Conservation (phyloP, 1,284 basidiomycete genomes). For the Neolentinus lepideus region DNA sequence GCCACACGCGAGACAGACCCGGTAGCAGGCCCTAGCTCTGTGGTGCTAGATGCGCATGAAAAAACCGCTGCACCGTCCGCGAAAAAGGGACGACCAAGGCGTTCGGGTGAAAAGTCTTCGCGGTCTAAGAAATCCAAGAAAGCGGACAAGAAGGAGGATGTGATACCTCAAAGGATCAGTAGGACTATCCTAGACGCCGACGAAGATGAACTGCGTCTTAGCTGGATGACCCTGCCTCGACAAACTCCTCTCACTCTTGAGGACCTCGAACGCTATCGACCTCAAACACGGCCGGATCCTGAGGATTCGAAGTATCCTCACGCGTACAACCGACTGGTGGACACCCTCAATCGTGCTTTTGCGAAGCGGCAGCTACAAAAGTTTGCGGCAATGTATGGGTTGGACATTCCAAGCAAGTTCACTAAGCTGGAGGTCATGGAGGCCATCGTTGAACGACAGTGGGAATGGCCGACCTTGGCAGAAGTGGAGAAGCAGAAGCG, state of each 20-base stretch:
- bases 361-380: conserved; percentile 51
- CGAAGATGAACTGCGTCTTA: conserved; percentile 48
- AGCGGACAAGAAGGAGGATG: neutral
- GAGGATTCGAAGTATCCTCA: conserved; percentile 38
- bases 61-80: neutral
- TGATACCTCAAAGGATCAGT: neutral
- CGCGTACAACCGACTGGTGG: conserved; percentile 43
- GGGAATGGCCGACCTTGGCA: conserved; percentile 59
- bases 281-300: conserved; percentile 27
- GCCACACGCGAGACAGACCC: neutral
- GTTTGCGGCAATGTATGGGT: conserved; percentile 40
- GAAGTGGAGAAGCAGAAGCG: conserved; percentile 40
- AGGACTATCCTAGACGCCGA: conserved; percentile 17
- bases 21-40: neutral
- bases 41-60: neutral
- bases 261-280: conserved; percentile 50
- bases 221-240: conserved; percentile 27
- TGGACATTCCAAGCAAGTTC: conserved; percentile 24
- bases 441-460: conserved; percentile 53
- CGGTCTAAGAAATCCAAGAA: neutral
- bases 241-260: conserved; percentile 31
- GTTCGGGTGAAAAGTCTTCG: neutral
- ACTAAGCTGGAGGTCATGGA: conserved; percentile 42
- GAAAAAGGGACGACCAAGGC: neutral
- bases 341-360: conserved; percentile 55